Base-by-base conservation (phyloP, 2,329 filamentous ascomycete species). In the Clonostachys rosea region DNA sequence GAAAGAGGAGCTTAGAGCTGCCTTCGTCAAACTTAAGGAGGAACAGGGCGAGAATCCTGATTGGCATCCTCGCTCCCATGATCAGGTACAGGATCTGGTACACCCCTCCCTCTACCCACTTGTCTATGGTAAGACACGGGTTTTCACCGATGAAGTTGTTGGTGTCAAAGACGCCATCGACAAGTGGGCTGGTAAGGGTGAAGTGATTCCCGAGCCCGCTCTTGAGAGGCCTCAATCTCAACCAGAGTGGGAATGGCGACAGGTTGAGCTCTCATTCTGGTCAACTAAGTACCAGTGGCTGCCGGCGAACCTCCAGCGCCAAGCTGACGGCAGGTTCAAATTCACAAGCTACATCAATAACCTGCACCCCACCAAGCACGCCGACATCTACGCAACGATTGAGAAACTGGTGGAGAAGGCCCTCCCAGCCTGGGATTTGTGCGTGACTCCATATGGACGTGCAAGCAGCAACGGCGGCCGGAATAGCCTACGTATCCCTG, bases 31-130 rank as follows among this genome's bases (percentile, higher is more conserved):
- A 33, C 50, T 61, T 0, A 43, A 47, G n/a, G 43, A 50, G 0
- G 56, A 55, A 1, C 57, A 59, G 11, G 45, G 44, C 11, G 46
- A 49, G 0, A 18, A 48, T 2, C 57, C 35, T 20, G 81, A 82
- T 54, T 83, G 73, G 69, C 76, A 84, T 59, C 80, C 80, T 0
- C 62, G 69, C 4, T 76, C 73, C 0, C 60, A 77, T 34, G 57
- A 65, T 1, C 70, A 67, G 50, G 75, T 84, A 3, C 69, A 77
- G 1, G 71, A 84, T 53, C 61, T 82, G 1, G 66, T 85, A 6
- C 71, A 84, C 51, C 77, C 79, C 4, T 80, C 76, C 0, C 49
- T 54, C 47, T 51, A 52, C n/a, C 52, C 50, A 1, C 48, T 54
- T 11, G 43, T 54, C 10, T 54, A 43, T 10, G 48, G 52, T 44